Evolutionary conservation across 2,329 filamentous ascomycete genomes (phyloP).

Genomic region (Aspergillus unguis): DNA sequence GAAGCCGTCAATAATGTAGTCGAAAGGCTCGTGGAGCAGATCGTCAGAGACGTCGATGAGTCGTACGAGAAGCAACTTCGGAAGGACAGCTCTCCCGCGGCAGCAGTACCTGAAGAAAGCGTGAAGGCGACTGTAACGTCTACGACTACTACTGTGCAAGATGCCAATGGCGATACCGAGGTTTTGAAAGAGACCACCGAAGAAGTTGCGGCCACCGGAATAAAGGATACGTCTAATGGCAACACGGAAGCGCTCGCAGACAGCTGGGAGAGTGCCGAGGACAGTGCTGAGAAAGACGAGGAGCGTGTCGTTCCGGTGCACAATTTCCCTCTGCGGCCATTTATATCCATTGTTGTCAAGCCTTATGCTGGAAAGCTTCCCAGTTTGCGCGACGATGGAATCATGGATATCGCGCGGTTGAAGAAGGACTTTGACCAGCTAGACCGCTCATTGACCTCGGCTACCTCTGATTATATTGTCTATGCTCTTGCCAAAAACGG

Average conservation of each 20-base stretch:
- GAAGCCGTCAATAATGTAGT: slow-evolving; percentile 72
- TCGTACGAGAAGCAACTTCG: slow-evolving; percentile 59
- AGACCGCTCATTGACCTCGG: slow-evolving; percentile 86
- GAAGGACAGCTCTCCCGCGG: slow-evolving; percentile 44
- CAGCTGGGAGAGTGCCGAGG: slow-evolving; percentile 85
- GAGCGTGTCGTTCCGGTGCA: slow-evolving; percentile 71
- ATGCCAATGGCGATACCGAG: slow-evolving; percentile 49
- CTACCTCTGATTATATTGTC: slow-evolving; percentile 85
- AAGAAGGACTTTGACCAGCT: slow-evolving; percentile 99
- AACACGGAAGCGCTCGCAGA: slow-evolving; percentile 64
- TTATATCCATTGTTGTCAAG: slow-evolving; percentile 78
- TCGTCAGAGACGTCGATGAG: slow-evolving; percentile 61
- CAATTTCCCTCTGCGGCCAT: slow-evolving; percentile 96
- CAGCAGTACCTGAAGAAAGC: slow-evolving; percentile 34
- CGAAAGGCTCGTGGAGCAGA: slow-evolving; percentile 60
- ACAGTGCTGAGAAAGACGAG: slow-evolving; percentile 63
- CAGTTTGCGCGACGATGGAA: slow-evolving; percentile 70
- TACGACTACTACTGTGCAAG: slow-evolving; percentile 30
- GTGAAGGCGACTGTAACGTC: slow-evolving; percentile 35
- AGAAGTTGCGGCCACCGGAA: slow-evolving; percentile 32
- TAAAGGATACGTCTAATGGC: slow-evolving; percentile 56
- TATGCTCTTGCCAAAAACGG: slow-evolving; percentile 93
- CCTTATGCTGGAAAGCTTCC: slow-evolving; percentile 45
- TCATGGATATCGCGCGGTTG: slow-evolving; percentile 88
- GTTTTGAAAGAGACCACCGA: slow-evolving; percentile 54